These are phyloP conservation scores for Scedosporium boydii DNA, from an alignment of 2,329 filamentous ascomycete genomes.

Conservation along the genomic window DNA sequence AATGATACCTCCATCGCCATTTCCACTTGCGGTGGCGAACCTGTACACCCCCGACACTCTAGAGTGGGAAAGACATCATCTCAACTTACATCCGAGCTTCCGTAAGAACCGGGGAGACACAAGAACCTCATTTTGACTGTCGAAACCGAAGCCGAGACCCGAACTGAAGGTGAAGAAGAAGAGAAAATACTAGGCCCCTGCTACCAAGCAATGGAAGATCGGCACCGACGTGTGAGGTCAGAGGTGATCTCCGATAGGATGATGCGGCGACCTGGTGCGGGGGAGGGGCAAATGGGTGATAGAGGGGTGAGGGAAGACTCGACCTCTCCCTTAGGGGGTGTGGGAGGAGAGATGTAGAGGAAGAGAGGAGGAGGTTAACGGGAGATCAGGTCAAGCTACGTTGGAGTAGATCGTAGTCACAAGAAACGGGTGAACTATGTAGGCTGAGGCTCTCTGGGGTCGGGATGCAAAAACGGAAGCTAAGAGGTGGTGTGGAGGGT, in stretches of 20 bases:
- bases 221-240: neutral
- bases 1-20: neutral
- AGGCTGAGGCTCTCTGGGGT: neutral
- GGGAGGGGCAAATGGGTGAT: neutral
- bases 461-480: neutral
- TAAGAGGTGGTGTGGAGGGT: neutral
- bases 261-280: neutral
- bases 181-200: neutral
- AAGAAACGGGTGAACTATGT: neutral
- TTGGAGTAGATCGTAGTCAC: neutral
- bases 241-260: neutral
- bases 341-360: neutral
- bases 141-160: neutral
- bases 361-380: too few relatives aligned
- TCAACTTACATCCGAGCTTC: constrained; percentile 40
- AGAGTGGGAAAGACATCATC: constrained; percentile 3
- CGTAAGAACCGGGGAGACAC: constrained; percentile 48
- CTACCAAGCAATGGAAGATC: neutral
- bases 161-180: neutral
- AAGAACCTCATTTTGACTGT: constrained; percentile 40
- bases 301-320: too few relatives aligned
- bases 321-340: neutral
- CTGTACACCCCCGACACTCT: neutral
- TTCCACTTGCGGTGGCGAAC: neutral
- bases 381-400: neutral